Evolutionary conservation across 73 alveolate genomes (phyloP).

Genomic region (Paramecium pentaurelia): DNA sequence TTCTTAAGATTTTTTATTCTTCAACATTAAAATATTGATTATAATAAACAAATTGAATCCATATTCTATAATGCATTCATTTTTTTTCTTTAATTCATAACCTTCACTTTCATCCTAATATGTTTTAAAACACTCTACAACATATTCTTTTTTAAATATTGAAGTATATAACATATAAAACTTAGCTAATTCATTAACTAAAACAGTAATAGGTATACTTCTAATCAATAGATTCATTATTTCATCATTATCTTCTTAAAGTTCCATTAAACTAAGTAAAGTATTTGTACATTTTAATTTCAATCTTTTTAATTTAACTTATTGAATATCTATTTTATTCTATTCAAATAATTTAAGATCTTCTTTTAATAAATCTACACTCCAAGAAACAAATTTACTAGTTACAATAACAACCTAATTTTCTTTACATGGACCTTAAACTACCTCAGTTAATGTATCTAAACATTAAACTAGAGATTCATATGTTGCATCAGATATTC

Average conservation of each 20-base stretch:
- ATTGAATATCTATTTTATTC: neutral
- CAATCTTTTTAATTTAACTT: slow-evolving; percentile 43
- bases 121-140: slow-evolving; percentile 14
- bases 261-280: slow-evolving; percentile 44
- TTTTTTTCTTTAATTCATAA: neutral
- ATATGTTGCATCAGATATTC: slow-evolving; percentile 52
- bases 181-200: slow-evolving; percentile 12
- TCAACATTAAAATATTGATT: slow-evolving; percentile 40
- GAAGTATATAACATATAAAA: neutral
- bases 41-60: slow-evolving; percentile 54
- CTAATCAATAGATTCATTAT: slow-evolving; percentile 38
- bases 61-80: slow-evolving; percentile 46
- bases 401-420: slow-evolving; percentile 45
- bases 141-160: slow-evolving; percentile 39
- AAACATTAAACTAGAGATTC: slow-evolving; percentile 43
- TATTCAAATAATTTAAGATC: slow-evolving; percentile 25
- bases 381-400: slow-evolving; percentile 53
- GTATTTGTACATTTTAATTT: slow-evolving; percentile 52
- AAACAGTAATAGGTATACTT: slow-evolving; percentile 9
- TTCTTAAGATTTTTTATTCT: slow-evolving; percentile 40
- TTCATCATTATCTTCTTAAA: slow-evolving; percentile 37
- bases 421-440: slow-evolving; percentile 58
- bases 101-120: neutral
- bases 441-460: slow-evolving; percentile 59
- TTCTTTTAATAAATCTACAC: slow-evolving; percentile 33